Conservation (phyloP, 306 rosid species). For the Inga leiocalycina region DNA sequence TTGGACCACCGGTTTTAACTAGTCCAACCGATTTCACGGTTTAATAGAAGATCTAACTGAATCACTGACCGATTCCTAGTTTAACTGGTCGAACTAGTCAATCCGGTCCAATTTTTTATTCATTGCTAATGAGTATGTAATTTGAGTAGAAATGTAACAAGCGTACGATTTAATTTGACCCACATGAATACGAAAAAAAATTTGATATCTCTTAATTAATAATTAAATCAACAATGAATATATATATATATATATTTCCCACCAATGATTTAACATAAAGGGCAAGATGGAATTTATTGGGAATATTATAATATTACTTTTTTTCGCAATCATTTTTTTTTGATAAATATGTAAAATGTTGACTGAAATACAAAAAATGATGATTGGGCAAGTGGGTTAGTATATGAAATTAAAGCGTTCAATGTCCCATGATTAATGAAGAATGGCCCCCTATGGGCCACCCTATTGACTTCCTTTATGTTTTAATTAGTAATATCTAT, state of each 20-base stretch:
- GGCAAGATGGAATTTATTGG: background rate
- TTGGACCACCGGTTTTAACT: too few relatives aligned
- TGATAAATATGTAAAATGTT: background rate
- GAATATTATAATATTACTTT: constrained; percentile 2
- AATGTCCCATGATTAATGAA: background rate
- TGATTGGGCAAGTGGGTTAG: background rate
- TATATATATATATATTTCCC: too few relatives aligned
- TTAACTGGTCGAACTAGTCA: too few relatives aligned
- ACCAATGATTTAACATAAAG: background rate
- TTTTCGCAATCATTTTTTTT: background rate
- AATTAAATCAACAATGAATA: too few relatives aligned
- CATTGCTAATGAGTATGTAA: background rate
- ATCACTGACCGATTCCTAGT: too few relatives aligned
- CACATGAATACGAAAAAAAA: too few relatives aligned
- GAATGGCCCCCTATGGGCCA: background rate
- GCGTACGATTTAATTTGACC: background rate
- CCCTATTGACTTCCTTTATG: background rate
- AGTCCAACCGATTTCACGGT: too few relatives aligned
- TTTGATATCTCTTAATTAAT: too few relatives aligned
- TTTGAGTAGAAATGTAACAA: too few relatives aligned
- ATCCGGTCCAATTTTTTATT: too few relatives aligned
- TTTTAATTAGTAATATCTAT: too few relatives aligned
- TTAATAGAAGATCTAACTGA: too few relatives aligned
- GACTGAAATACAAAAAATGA: background rate
- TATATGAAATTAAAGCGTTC: background rate